Conservation (phyloP, 257 asterid genomes). For the Rauvolfia tetraphylla region DNA sequence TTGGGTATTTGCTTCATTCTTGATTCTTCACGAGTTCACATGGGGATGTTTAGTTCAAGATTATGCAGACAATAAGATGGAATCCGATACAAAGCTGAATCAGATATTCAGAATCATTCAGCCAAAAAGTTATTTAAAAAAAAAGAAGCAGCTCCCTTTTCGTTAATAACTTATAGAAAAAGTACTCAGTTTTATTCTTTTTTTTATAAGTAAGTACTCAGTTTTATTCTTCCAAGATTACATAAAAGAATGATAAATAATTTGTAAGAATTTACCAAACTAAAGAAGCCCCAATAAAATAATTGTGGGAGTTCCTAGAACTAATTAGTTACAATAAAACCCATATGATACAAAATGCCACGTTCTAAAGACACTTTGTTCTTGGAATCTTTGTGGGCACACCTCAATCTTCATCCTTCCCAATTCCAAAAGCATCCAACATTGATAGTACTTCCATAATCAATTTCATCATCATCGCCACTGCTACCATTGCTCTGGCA, state of each 20-base stretch:
- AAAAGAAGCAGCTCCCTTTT: neutral
- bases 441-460: neutral
- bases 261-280: slow-evolving; percentile 2
- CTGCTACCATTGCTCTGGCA: neutral
- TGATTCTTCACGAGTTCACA: too few species aligned
- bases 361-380: neutral
- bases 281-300: neutral
- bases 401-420: slow-evolving; percentile 10
- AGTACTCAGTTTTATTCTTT: slow-evolving; percentile 4
- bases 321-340: neutral
- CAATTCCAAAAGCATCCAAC: neutral
- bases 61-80: neutral
- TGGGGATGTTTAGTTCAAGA: neutral
- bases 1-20: neutral
- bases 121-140: neutral
- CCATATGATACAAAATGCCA: neutral
- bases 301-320: neutral
- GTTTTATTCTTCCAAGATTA: slow-evolving; percentile 12
- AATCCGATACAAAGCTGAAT: neutral
- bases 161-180: neutral
- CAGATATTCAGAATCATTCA: neutral
- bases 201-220: too few species aligned
- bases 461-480: neutral
- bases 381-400: slow-evolving; percentile 17
- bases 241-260: slow-evolving; percentile 10